Percentiles rank a stretch among this genome's conserved stretches.
Conservation (phyloP, 192 early-diverging fungal genomes). For the Entrophospora sp. region DNA sequence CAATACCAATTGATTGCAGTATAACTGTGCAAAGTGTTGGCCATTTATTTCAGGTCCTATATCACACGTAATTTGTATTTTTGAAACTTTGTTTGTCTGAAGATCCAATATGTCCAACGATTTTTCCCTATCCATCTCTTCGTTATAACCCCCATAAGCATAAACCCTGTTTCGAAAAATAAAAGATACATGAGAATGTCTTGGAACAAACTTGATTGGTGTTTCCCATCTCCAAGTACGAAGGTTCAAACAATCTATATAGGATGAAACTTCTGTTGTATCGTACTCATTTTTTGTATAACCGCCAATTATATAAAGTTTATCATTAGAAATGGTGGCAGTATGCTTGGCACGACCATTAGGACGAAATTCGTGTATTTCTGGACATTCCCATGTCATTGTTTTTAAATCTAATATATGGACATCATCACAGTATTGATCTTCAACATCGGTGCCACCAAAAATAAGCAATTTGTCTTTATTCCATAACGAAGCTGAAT, state of each 20-base stretch:
- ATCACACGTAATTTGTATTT: conserved; percentile 38
- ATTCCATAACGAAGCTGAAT: conserved; percentile 51
- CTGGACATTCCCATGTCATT: conserved; percentile 51
- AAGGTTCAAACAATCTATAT: conserved; percentile 41
- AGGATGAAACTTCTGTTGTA: conserved; percentile 17
- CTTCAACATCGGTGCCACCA: conserved; percentile 52
- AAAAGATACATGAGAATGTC: conserved; percentile 50
- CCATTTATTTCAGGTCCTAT: conserved; percentile 45
- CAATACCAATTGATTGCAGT: conserved; percentile 48
- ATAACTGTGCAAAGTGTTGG: conserved; percentile 56
- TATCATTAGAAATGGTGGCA: conserved; percentile 51
- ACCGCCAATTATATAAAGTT: conserved; percentile 56
- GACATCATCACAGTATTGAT: conserved; percentile 47
- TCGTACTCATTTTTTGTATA: conserved; percentile 22
- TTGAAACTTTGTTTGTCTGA: conserved; percentile 30
- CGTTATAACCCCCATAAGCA: conserved; percentile 50
- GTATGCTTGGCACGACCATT: conserved; percentile 47
- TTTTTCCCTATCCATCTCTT: conserved; percentile 46
- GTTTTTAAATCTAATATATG: conserved; percentile 49
- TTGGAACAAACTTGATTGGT: conserved; percentile 41
- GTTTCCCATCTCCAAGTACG: conserved; percentile 47
- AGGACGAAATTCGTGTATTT: conserved; percentile 39
- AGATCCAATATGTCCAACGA: conserved; percentile 50
- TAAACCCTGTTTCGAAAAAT: conserved; percentile 44
- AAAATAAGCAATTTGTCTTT: conserved; percentile 51